Percentiles rank a stretch among this genome's conserved stretches.
Evolutionary conservation across 768 basidiomycete species (phyloP).

Genomic region (Cystofilobasidium macerans): DNA sequence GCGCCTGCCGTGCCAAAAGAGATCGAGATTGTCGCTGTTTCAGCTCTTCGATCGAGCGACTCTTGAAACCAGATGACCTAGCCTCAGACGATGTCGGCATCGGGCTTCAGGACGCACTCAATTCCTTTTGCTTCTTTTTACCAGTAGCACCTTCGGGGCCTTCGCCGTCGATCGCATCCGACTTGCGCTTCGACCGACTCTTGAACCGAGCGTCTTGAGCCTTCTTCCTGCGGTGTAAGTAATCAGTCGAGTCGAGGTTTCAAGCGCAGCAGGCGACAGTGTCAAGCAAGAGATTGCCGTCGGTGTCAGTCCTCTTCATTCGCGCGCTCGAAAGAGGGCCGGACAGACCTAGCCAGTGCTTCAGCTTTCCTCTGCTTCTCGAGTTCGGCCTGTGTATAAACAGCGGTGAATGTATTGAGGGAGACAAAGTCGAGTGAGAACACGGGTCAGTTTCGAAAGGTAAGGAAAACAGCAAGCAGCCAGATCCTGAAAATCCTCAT

Average conservation of each 20-base stretch:
- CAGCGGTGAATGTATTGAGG: neutral
- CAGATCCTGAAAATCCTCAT: too few relatives aligned
- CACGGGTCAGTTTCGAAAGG: too few relatives aligned
- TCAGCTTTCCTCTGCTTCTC: conserved; percentile 24
- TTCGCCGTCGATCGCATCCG: neutral
- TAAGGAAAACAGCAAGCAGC: too few relatives aligned
- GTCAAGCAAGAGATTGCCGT: conserved; percentile 4
- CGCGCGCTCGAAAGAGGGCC: too few relatives aligned
- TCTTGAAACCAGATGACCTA: neutral
- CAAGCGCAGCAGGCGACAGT: neutral
- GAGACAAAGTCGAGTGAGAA: too few relatives aligned
- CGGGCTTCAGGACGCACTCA: neutral
- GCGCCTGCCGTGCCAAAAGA: neutral
- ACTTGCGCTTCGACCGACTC: neutral
- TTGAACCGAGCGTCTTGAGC: neutral
- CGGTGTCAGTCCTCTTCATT: too few relatives aligned
- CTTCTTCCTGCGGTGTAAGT: neutral
- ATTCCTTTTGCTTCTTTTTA: neutral
- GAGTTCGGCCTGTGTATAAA: conserved; percentile 7
- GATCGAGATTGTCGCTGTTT: too few relatives aligned
- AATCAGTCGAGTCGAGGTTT: neutral
- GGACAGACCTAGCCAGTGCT: conserved; percentile 14
- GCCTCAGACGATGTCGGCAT: too few relatives aligned
- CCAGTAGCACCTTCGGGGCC: too few relatives aligned
- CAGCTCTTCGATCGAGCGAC: neutral